Percentiles rank a stretch among this genome's conserved stretches.
phyloP scores from a whole-genome alignment of 2,329 filamentous ascomycete genomes.

The Pseudocercospora fijiensis region DNA sequence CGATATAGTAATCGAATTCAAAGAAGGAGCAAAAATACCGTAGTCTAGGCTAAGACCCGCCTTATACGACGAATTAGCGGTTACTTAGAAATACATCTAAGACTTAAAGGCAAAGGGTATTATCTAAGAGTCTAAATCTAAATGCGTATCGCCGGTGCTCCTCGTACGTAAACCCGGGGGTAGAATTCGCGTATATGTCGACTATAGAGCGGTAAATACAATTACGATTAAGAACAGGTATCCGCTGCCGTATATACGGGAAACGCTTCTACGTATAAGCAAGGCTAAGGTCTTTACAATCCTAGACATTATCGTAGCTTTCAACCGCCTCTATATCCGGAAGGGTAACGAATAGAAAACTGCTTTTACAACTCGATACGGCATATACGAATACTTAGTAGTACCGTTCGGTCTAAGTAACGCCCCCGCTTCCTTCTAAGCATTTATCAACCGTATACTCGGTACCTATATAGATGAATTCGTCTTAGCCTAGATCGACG shows the following conservation, averaged over 20 bases:
- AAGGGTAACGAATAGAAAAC: slow-evolving; percentile 33
- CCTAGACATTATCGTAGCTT: background rate
- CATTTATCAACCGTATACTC: background rate
- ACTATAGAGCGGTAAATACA: background rate
- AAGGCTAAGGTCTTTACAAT: background rate
- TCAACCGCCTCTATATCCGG: background rate
- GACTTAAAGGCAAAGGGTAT: background rate
- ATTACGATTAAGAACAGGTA: background rate
- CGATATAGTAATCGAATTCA: no score
- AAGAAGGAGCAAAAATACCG: no score
- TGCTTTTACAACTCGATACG: slow-evolving; percentile 45
- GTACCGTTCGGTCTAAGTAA: background rate
- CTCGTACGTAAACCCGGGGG: background rate
- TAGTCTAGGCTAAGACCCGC: no score
- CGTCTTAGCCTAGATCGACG: background rate
- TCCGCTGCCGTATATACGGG: background rate
- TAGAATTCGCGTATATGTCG: background rate
- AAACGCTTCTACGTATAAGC: background rate
- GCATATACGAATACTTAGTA: background rate
- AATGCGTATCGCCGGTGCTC: background rate
- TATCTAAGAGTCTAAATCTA: background rate
- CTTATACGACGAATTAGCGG: no score
- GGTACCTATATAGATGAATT: background rate
- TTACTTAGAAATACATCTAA: no score
- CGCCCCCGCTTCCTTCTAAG: background rate